Evolutionary conservation across 1,284 basidiomycete species (phyloP).

Genomic region (Naganishia albida): DNA sequence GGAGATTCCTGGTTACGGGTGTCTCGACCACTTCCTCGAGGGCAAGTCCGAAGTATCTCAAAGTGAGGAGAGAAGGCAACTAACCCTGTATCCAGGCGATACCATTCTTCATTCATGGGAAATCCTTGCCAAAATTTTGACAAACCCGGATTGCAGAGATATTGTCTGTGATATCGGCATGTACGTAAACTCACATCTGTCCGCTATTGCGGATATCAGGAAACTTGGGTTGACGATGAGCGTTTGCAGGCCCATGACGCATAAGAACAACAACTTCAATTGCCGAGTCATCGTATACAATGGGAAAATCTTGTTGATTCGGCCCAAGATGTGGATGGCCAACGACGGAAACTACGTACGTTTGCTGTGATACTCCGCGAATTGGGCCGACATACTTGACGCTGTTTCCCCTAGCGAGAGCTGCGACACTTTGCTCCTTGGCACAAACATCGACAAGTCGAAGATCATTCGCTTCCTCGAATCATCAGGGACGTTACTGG

Average conservation of each 20-base stretch:
- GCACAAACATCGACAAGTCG: slow-evolving; percentile 81
- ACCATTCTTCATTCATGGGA: slow-evolving; percentile 96
- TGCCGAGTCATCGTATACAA: slow-evolving; percentile 87
- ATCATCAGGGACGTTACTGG: slow-evolving; percentile 82
- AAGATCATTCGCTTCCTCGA: slow-evolving; percentile 84
- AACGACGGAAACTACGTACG: slow-evolving; percentile 91
- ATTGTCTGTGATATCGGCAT: slow-evolving; percentile 94
- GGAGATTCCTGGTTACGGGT: slow-evolving; percentile 97
- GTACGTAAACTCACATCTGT: slow-evolving; percentile 59
- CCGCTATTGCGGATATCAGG: too few species aligned
- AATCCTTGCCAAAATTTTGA: slow-evolving; percentile 79
- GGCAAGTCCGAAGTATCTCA: slow-evolving; percentile 39
- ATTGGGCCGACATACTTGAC: not conserved
- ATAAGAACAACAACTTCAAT: slow-evolving; percentile 98
- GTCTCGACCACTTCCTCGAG: slow-evolving; percentile 76
- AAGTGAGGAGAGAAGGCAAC: not conserved
- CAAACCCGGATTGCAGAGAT: slow-evolving; percentile 70
- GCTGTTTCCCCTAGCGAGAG: slow-evolving; percentile 62
- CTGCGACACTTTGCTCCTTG: slow-evolving; percentile 95
- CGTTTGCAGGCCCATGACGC: slow-evolving; percentile 76
- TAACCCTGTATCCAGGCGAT: slow-evolving; percentile 65
- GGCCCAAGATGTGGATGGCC: slow-evolving; percentile 99
- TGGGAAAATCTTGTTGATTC: slow-evolving; percentile 83
- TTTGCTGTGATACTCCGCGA: not conserved
- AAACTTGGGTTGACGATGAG: too few species aligned